Percentiles rank a stretch among this genome's conserved stretches.
phyloP scores from a whole-genome alignment of 1,284 basidiomycete species.

The Cutaneotrichosporon cavernicola region DNA sequence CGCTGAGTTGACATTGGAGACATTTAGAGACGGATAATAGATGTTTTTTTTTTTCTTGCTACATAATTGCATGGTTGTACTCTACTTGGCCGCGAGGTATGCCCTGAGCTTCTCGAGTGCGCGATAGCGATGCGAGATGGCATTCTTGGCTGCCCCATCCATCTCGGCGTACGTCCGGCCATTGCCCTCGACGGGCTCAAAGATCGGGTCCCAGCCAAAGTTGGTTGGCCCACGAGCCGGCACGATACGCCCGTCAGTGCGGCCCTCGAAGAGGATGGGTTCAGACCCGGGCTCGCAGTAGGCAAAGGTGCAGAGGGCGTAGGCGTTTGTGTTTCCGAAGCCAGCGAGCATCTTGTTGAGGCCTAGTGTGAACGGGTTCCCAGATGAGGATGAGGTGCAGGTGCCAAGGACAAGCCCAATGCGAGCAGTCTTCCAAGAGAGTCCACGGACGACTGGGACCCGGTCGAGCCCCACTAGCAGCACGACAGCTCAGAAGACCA shows the following conservation, averaged over 20 bases:
- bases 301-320: slow-evolving; percentile 93
- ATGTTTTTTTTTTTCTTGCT: not conserved
- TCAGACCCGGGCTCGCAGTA: slow-evolving; percentile 79
- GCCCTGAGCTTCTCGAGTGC: slow-evolving; percentile 77
- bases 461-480: too few relatives aligned
- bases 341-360: slow-evolving; percentile 83
- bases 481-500: not conserved
- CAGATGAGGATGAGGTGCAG: not conserved
- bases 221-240: slow-evolving; percentile 71
- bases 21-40: not conserved
- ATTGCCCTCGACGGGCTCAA: slow-evolving; percentile 65
- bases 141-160: slow-evolving; percentile 78
- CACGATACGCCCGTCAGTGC: slow-evolving; percentile 84
- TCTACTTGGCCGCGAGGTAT: slow-evolving; percentile 56
- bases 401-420: not conserved
- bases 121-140: slow-evolving; percentile 82
- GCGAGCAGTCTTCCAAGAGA: not conserved
- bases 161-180: slow-evolving; percentile 80
- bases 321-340: slow-evolving; percentile 76
- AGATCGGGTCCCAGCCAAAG: slow-evolving; percentile 92
- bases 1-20: not conserved
- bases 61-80: slow-evolving; percentile 1
- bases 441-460: not conserved
- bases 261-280: slow-evolving; percentile 81
- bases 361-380: slow-evolving; percentile 55